These are phyloP conservation scores for Murraya paniculata DNA, from an alignment of 345 rosid species.

Conservation along the genomic window DNA sequence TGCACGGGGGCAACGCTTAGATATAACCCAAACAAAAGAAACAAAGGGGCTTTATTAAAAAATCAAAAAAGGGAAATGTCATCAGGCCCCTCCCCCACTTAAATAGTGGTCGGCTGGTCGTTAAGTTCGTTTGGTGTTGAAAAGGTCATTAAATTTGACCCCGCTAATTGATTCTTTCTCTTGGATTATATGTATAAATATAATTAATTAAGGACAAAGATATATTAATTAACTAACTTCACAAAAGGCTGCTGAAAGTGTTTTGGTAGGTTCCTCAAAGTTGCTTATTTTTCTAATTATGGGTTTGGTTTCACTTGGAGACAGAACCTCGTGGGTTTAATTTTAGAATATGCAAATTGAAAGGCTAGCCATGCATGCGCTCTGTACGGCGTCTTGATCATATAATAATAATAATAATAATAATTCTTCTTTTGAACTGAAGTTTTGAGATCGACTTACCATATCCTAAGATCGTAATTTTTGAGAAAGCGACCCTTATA, in stretches of 20 bases:
- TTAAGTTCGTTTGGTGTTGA: conserved; percentile 23
- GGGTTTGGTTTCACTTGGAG: conserved; percentile 6
- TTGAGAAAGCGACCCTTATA: background rate
- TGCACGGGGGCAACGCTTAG: background rate
- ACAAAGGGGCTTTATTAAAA: background rate
- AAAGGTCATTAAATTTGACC: conserved; percentile 6
- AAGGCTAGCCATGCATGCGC: background rate
- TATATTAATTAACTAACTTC: background rate
- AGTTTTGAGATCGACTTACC: background rate
- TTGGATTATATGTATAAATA: background rate
- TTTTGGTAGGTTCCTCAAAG: background rate
- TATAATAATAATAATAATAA: background rate
- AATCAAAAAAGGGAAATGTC: background rate
- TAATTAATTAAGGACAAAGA: background rate
- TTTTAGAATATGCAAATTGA: conserved; percentile 7
- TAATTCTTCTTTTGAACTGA: background rate
- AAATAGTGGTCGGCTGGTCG: conserved; percentile 7
- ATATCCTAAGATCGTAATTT: background rate
- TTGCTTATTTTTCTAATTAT: background rate
- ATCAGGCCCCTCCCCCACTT: conserved; percentile 11
- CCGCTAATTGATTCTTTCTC: background rate
- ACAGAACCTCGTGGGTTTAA: conserved; percentile 10
- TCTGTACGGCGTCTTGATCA: background rate
- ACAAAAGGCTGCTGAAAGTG: background rate
- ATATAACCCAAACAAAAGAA: background rate